Evolutionary conservation across 2,329 filamentous ascomycete genomes (phyloP).

Genomic region (Onygenales sp.): DNA sequence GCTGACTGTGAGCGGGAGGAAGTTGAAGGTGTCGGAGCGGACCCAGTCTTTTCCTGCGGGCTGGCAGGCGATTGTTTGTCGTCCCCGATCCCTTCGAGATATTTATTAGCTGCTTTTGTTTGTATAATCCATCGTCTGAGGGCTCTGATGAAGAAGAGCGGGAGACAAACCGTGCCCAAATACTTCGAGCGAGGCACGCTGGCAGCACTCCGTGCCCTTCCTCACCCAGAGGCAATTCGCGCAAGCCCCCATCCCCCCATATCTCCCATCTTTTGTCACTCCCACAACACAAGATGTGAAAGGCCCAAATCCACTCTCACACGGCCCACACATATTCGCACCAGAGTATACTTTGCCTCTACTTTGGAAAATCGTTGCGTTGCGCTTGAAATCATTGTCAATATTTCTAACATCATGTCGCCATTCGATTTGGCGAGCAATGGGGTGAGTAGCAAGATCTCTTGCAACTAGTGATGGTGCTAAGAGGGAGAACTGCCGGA

Average conservation of each 20-base stretch:
- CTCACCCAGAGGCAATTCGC: background rate
- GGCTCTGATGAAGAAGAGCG: too few species aligned
- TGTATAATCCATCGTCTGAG: too few species aligned
- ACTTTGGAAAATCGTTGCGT: background rate
- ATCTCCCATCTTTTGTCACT: background rate
- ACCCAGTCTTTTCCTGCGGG: too few species aligned
- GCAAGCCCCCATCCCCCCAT: background rate
- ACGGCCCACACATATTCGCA: background rate
- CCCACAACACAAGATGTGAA: background rate
- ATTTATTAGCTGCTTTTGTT: too few species aligned
- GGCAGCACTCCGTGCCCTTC: background rate
- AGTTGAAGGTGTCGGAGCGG: too few species aligned
- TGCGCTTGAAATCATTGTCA: too few species aligned
- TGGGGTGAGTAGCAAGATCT: background rate
- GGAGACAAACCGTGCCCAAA: background rate
- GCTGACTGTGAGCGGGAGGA: too few species aligned
- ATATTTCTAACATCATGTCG: too few species aligned
- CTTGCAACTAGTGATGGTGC: too few species aligned
- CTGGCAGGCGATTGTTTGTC: too few species aligned
- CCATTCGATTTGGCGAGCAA: background rate
- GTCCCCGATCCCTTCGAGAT: too few species aligned
- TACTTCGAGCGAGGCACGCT: background rate
- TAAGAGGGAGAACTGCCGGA: too few species aligned
- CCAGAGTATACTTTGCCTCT: background rate
- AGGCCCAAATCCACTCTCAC: background rate